Percentiles rank a stretch among this genome's conserved stretches.
Evolutionary conservation across 768 basidiomycete genomes (phyloP).

Genomic region (Leucocoprinus leucothites): DNA sequence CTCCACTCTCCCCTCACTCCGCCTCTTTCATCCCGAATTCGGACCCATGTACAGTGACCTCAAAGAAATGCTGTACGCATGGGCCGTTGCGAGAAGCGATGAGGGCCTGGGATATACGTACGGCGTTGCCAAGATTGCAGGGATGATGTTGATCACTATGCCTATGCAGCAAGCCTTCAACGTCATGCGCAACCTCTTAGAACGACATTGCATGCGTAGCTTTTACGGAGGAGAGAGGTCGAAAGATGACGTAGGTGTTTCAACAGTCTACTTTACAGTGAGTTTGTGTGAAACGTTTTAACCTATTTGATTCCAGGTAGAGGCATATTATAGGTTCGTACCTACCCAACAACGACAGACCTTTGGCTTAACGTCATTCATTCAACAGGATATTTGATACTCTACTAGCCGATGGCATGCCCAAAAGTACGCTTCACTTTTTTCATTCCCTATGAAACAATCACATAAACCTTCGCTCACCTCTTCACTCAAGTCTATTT

Average conservation of each 20-base stretch:
- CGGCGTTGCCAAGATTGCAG: constrained; percentile 74
- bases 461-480: constrained; percentile 8
- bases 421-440: constrained; percentile 63
- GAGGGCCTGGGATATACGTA: constrained; percentile 74
- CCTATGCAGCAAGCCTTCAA: constrained; percentile 71
- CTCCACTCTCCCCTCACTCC: constrained; percentile 70
- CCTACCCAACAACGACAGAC: not conserved
- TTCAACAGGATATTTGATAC: constrained; percentile 82
- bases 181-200: constrained; percentile 81
- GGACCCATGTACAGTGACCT: constrained; percentile 83
- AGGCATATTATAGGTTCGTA: constrained; percentile 82
- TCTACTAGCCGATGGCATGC: constrained; percentile 88
- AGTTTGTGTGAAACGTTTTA: constrained; percentile 1
- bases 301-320: constrained; percentile 54
- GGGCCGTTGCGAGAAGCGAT: constrained; percentile 83
- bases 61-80: constrained; percentile 81
- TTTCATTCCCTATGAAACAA: not conserved
- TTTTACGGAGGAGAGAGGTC: constrained; percentile 74
- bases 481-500: constrained; percentile 64
- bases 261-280: constrained; percentile 3
- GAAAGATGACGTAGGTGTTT: constrained; percentile 76
- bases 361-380: constrained; percentile 6
- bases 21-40: constrained; percentile 72
- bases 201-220: constrained; percentile 79
- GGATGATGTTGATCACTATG: constrained; percentile 86